A percentile compares a stretch with the other conserved stretches of the same genome.
Evolutionary conservation across 306 rosid species (phyloP).

Genomic region (Corylus americana): DNA sequence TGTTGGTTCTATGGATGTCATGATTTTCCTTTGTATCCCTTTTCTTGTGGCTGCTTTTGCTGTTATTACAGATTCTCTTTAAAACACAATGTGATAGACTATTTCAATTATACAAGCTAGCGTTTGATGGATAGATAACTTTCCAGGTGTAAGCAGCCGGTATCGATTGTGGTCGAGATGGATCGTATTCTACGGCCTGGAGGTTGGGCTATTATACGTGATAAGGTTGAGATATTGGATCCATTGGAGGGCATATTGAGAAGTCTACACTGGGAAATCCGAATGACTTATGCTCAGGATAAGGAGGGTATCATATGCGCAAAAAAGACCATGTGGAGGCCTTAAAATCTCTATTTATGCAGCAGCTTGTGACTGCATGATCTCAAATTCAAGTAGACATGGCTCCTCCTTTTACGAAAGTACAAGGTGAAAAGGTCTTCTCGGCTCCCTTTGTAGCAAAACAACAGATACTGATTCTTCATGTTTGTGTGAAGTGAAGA

Average conservation of each 20-base stretch:
- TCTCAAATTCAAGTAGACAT: background rate
- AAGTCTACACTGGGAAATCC: conserved; percentile 78
- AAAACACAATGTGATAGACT: background rate
- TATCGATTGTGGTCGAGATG: conserved; percentile 85
- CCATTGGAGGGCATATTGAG: conserved; percentile 71
- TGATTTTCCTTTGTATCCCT: too few relatives aligned
- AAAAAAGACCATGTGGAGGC: conserved; percentile 79
- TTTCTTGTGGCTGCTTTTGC: background rate
- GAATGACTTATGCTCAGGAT: conserved; percentile 69
- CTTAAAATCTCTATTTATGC: conserved; percentile 39
- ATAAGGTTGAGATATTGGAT: conserved; percentile 74
- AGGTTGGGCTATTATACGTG: conserved; percentile 92
- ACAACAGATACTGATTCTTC: background rate
- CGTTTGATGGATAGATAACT: background rate
- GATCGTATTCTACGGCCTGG: conserved; percentile 86
- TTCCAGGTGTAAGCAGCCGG: conserved; percentile 86
- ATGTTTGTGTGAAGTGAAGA: background rate
- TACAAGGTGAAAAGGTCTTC: background rate
- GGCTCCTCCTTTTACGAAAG: conserved; percentile 11
- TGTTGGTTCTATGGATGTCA: background rate
- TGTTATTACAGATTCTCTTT: background rate
- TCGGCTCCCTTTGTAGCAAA: background rate
- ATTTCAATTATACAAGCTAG: background rate
- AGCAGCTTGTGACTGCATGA: background rate
- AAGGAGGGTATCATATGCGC: conserved; percentile 89